Evolutionary conservation across 2,329 filamentous ascomycete species (phyloP), one percentile per base, ranked within the genome.

Genomic region (Stylonectria norvegica): DNA sequence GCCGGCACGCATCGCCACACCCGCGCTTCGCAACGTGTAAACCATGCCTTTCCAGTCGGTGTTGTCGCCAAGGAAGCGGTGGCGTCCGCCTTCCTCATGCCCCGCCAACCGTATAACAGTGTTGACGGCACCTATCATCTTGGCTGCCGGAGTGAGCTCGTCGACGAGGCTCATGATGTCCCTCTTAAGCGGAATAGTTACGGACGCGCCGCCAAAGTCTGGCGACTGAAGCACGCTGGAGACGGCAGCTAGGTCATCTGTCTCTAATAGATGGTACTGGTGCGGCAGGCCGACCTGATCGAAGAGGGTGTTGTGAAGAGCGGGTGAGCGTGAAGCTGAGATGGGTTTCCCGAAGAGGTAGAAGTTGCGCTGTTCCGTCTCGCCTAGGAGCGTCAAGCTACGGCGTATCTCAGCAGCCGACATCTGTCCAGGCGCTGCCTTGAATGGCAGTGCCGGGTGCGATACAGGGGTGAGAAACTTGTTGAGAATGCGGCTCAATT

Each of bases 21-120:
- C 87, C 2, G 80, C 82, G 29, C 79, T 78, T 42, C 77, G 79
- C 15, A 98, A 76, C 4, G 87, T 83, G 52, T 85, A 79, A 3
- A 86, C 81, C 81, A 98, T 98, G 47, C 93, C 93, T 57, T 81
- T 78, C 85, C 89, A 98, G 69, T 98, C 93, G 10, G 93, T 98
- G 66, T 98, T 98, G 61, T 90, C 86, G 30, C 93, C 93, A 12
- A 86, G 64, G 3, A 97, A 78, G 4, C 72, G 76, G 34, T 66
- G 65, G 39, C 71, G 64, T 4, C 67, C 70, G 3, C 63, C 69
- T 6, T 52, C 57, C 6, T 67, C 60, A 5, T 35, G 18, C 60
- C 59, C 11, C 34, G 38, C 20, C 3, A 78, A 59, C 0, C 86
- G 83, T 19, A 95, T 79, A 56, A 98, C 85, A 14, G 93, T 98